Evolutionary conservation across 805 yeast species (phyloP).

Genomic region (Komagataella pastoris): DNA sequence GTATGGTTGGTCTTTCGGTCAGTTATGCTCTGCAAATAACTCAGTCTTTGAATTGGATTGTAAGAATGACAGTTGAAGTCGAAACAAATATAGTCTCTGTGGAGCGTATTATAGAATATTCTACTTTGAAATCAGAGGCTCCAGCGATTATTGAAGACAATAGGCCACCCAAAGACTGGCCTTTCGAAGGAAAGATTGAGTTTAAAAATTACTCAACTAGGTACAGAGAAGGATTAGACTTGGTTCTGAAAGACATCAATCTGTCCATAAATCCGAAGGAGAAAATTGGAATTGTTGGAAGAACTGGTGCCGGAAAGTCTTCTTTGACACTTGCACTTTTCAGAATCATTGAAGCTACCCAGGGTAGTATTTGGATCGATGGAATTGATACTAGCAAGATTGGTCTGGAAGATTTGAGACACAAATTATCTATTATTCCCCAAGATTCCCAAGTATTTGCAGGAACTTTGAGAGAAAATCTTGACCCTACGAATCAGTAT

Average conservation of each 20-base stretch:
- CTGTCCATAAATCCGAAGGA: constrained; percentile 59
- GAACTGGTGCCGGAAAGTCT: constrained; percentile 95
- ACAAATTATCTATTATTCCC: constrained; percentile 73
- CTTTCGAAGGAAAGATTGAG: constrained; percentile 49
- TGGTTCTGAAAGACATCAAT: constrained; percentile 58
- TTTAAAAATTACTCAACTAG: constrained; percentile 71
- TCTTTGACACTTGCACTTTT: constrained; percentile 75
- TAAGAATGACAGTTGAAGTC: constrained; percentile 96
- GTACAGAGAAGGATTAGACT: constrained; percentile 71
- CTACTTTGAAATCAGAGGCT: constrained; percentile 56
- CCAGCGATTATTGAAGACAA: constrained; percentile 31
- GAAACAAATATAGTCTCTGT: constrained; percentile 90
- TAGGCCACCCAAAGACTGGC: constrained; percentile 68
- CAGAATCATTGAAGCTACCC: constrained; percentile 66
- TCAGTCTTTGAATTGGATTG: constrained; percentile 92
- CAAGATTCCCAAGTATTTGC: constrained; percentile 90
- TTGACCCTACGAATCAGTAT: constrained; percentile 66
- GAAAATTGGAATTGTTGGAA: constrained; percentile 90
- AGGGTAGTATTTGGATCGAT: constrained; percentile 68
- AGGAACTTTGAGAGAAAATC: constrained; percentile 73
- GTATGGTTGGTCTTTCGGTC: constrained; percentile 87
- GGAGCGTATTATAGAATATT: constrained; percentile 53
- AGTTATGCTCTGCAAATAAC: constrained; percentile 90
- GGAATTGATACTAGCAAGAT: constrained; percentile 48
- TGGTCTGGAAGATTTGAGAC: constrained; percentile 70